These are phyloP conservation scores for Sanghuangporus baumii DNA, from an alignment of 1,284 basidiomycete species.

Conservation along the genomic window DNA sequence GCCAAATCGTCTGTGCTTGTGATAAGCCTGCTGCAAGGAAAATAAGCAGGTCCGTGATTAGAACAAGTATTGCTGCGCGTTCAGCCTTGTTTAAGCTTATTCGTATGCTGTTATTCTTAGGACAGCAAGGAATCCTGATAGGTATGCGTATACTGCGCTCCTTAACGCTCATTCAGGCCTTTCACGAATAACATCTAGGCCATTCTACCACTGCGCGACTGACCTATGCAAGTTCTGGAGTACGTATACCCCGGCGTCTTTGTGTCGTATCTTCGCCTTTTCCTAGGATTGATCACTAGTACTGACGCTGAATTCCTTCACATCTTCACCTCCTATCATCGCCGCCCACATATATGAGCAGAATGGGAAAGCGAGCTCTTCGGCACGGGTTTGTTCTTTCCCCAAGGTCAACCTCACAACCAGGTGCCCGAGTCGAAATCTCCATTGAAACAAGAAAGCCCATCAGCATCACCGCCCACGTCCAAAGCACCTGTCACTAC, in stretches of 20 bases:
- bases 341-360: neutral
- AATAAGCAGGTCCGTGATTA: neutral
- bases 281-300: neutral
- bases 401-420: neutral
- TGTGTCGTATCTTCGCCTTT: neutral
- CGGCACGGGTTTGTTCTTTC: neutral
- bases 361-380: constrained; percentile 15
- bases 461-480: no score
- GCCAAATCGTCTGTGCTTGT: neutral
- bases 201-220: constrained; percentile 9
- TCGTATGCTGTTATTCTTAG: neutral
- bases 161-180: neutral
- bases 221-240: constrained; percentile 9
- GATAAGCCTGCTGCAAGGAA: neutral
- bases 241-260: neutral
- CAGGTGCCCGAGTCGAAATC: neutral
- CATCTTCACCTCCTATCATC: neutral
- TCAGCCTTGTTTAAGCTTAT: neutral
- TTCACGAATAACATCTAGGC: neutral
- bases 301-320: neutral
- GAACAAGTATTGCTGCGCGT: neutral
- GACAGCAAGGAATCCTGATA: neutral
- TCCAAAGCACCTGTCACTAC: no score
- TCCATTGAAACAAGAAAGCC: neutral
- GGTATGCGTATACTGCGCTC: neutral